These are phyloP conservation scores for Cyclaneusma minus DNA, from an alignment of 2,329 filamentous ascomycete genomes.

Conservation along the genomic window DNA sequence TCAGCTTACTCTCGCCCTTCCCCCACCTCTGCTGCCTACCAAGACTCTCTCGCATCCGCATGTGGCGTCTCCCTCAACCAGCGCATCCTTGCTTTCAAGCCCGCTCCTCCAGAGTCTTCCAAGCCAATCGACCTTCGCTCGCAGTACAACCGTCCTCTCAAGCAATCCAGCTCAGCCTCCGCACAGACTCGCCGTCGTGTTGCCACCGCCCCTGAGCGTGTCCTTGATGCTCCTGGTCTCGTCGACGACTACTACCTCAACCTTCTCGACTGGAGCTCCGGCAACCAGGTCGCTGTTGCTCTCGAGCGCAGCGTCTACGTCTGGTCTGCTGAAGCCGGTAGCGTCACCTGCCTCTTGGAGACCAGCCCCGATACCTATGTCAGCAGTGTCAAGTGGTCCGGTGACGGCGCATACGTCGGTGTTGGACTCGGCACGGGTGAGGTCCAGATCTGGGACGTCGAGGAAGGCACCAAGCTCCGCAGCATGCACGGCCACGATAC, in stretches of 20 bases:
- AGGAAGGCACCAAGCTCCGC: slow-evolving; percentile 86
- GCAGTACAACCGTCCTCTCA: slow-evolving; percentile 95
- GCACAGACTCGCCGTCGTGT: slow-evolving; percentile 86
- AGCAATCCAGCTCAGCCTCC: slow-evolving; percentile 54
- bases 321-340: slow-evolving; percentile 91
- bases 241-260: slow-evolving; percentile 99
- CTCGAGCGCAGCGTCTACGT: slow-evolving; percentile 95
- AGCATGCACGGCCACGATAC: slow-evolving; percentile 98
- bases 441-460: slow-evolving; percentile 98
- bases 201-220: slow-evolving; percentile 86
- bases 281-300: slow-evolving; percentile 95
- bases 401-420: slow-evolving; percentile 88
- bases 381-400: slow-evolving; percentile 97
- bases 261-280: slow-evolving; percentile 92
- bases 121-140: slow-evolving; percentile 95
- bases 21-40: slow-evolving; percentile 78
- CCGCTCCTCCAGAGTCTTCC: slow-evolving; percentile 90
- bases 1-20: slow-evolving; percentile 61
- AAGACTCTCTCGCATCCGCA: slow-evolving; percentile 77
- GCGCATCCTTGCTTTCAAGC: slow-evolving; percentile 96
- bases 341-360: slow-evolving; percentile 79
- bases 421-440: slow-evolving; percentile 91
- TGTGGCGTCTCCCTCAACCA: slow-evolving; percentile 90
- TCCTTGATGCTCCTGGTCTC: slow-evolving; percentile 87
- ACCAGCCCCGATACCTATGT: slow-evolving; percentile 84